Conservation (phyloP, 1,139 yeast genomes). For the Taphrina pruni region DNA sequence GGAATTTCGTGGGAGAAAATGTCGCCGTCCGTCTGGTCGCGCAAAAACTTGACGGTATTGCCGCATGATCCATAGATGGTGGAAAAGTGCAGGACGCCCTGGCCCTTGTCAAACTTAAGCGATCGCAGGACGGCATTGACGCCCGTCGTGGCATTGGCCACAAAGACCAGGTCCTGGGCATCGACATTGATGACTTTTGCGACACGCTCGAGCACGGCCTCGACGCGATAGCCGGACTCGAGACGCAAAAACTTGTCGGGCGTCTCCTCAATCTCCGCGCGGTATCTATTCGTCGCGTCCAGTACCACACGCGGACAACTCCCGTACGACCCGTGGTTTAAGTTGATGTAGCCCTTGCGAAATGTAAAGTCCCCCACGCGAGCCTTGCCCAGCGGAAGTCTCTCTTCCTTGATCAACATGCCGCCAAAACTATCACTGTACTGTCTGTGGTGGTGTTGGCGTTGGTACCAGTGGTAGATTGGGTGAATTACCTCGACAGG, state of each 20-base stretch:
- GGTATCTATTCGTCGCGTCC: constrained; percentile 30
- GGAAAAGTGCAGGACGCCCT: constrained; percentile 59
- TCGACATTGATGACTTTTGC: constrained; percentile 57
- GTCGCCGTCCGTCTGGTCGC: constrained; percentile 56
- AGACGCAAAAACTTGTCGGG: constrained; percentile 43
- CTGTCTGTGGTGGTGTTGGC: background rate
- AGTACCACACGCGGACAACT: constrained; percentile 30
- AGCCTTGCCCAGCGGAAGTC: constrained; percentile 9
- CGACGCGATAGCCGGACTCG: constrained; percentile 44
- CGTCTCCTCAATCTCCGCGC: constrained; percentile 33
- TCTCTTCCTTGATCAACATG: background rate
- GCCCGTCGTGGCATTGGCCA: constrained; percentile 67
- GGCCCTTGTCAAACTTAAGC: constrained; percentile 59
- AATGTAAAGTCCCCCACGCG: constrained; percentile 24
- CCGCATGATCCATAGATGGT: constrained; percentile 67
- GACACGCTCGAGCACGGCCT: constrained; percentile 50
- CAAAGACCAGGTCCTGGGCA: constrained; percentile 58
- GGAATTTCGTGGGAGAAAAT: constrained; percentile 55
- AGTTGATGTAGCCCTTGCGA: constrained; percentile 26
- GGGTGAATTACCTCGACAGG: too few species aligned
- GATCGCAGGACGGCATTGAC: constrained; percentile 66
- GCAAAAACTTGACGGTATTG: constrained; percentile 61
- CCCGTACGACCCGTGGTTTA: constrained; percentile 38
- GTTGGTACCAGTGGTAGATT: too few species aligned
- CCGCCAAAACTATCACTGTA: background rate